Base-by-base conservation (phyloP, 345 rosid species). In the Garcia nutans region DNA sequence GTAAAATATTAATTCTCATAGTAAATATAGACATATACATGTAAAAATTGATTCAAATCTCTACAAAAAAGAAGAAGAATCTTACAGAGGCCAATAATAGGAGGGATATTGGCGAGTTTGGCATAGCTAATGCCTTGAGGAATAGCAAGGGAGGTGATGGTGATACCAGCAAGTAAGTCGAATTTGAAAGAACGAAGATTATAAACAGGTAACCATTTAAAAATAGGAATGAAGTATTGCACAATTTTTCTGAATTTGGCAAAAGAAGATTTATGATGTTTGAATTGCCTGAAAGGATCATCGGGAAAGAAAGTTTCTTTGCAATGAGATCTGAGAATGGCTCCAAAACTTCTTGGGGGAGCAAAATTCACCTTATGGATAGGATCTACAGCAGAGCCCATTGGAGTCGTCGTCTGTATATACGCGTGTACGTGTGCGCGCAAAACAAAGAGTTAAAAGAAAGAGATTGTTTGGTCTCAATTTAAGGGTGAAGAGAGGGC, bases 101-200 rank as follows among this genome's bases (percentile, higher is more conserved):
- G 97, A 77, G 97, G 94, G 71, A 95, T 10, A 10, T 77, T 47
- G 13, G 88, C 97, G 62, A 95, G 99, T 80, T 90, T 95, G 16
- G 97, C 99, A 70, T 95, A 95, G 75, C 99, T 95, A 76, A 92
- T 95, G 17, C 99, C 99, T 70, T 95, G 97, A 68, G 98, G 98
- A 61, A 94, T 91, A 22, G 98, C 97, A 22, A 94, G 94, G 76
- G 90, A 86, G 72, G 97, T 87, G 54, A 95, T 92, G 81, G 97
- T 95, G 83, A 95, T 87, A 0, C 99, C 99, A 3, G 99, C 97
- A 9, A 95, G 93, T 9, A 95, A 22, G 74, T 95, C 99, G 19
- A 80, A 91, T 31, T 79, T 75, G 24, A 95, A 73, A 54, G 81
- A 65, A 10, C 55, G 73, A 1, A 93, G 12, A 74, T 86, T 77